Evolutionary conservation across 1,139 yeast genomes (phyloP), one percentile per base, ranked within the genome.

Genomic region (Lodderomyces pseudojiufengensis): DNA sequence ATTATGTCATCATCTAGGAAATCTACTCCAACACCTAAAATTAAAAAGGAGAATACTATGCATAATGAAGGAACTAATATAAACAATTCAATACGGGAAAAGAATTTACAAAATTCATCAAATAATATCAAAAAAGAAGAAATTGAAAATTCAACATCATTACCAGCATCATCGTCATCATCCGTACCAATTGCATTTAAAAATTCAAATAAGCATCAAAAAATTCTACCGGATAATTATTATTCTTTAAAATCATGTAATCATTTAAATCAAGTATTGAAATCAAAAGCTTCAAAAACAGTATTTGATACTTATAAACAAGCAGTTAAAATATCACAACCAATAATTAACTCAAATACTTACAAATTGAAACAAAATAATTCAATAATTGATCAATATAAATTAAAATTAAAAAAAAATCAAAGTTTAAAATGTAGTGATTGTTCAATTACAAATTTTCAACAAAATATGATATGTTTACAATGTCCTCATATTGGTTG

Each of bases 401-500:
- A 63, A 38, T 51, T 78, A 31, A 48, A 61, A 32, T 57, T 54
- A 24, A 55, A 71, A 39, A 70, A 71, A 48, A 50, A 70, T 2
- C 60, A 57, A 32, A 67, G 78, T 3, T 54, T 77, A 31, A 63
- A 61, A 42, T 78, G 84, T 50, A 57, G 73, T 16, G 74, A 68
- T 27, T 79, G 85, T 47, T 54, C 62, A 22, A 51, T 65, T 27
- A 61, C 62, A 43, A 59, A 67, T 41, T 73, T 77, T 43, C 61
- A 74, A 36, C 69, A 74, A 24, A 78, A 75, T 47, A 74, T 84
- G 63, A 65, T 69, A 24, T 88, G 97, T 59, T 61, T 88, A 32
- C 94, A 86, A 52, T 88, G 97, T 55, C 83, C 92, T 1, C 80
- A 77, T 51, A 78, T 84, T 37, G 95, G 95, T 1, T 88, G 97